phyloP scores from a whole-genome alignment of 331 rosid genomes.

The Stylosanthes scabra region DNA sequence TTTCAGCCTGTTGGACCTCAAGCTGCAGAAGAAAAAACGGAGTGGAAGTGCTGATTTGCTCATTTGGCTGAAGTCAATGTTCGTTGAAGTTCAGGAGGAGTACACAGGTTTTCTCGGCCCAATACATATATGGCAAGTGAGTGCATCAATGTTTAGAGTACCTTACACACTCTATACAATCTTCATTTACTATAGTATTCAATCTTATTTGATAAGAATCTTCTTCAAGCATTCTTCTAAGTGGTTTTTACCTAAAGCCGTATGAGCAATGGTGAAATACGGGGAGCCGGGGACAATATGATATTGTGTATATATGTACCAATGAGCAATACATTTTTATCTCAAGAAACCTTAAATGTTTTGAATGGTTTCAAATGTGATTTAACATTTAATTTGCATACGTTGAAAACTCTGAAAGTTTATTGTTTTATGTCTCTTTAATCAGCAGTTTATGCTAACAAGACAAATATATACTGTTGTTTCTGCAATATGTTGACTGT shows the following conservation, averaged over 20 bases:
- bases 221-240: conserved; percentile 21
- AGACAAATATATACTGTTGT: neutral
- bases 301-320: neutral
- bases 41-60: conserved; percentile 55
- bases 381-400: conserved; percentile 11
- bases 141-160: conserved; percentile 43
- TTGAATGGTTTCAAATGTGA: neutral
- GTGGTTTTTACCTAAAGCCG: conserved; percentile 1
- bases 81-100: conserved; percentile 68
- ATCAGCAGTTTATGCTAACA: neutral
- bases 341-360: conserved; percentile 4
- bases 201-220: conserved; percentile 4
- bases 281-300: neutral
- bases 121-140: conserved; percentile 97
- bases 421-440: neutral
- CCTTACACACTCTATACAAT: neutral
- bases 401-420: neutral
- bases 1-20: conserved; percentile 90
- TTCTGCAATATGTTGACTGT: neutral
- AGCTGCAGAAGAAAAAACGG: conserved; percentile 72
- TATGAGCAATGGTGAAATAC: neutral
- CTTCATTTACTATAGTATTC: conserved; percentile 29
- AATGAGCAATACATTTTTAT: conserved; percentile 9
- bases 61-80: conserved; percentile 73
- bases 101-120: conserved; percentile 93